Conservation (phyloP, 2,329 filamentous ascomycete genomes). For the Grosmannia penicillata region DNA sequence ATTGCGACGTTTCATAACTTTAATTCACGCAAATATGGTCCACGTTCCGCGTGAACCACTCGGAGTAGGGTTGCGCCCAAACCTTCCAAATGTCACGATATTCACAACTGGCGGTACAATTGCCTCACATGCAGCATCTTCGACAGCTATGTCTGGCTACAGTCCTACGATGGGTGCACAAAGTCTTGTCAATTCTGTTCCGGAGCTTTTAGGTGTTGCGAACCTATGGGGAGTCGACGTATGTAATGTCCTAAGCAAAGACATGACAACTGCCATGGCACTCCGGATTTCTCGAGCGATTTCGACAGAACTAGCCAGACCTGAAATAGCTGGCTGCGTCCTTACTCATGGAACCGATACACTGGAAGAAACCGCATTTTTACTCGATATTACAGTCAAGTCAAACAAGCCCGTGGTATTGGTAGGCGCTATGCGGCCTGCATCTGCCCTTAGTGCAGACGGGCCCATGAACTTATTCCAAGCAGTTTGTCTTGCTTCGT, state of each 20-base stretch:
- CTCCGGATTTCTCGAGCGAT: slow-evolving; percentile 32
- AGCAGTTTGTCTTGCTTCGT: slow-evolving; percentile 39
- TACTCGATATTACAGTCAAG: slow-evolving; percentile 41
- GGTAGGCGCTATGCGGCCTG: slow-evolving; percentile 48
- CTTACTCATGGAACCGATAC: slow-evolving; percentile 54
- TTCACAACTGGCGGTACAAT: slow-evolving; percentile 46
- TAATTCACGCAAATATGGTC: too few relatives aligned
- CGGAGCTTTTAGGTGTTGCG: slow-evolving; percentile 36
- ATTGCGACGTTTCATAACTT: too few relatives aligned
- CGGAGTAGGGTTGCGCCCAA: slow-evolving; percentile 1
- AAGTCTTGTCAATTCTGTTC: slow-evolving; percentile 37
- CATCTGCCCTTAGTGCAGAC: slow-evolving; percentile 46
- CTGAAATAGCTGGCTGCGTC: slow-evolving; percentile 32
- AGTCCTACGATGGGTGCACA: slow-evolving; percentile 30
- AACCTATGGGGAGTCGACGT: slow-evolving; percentile 39
- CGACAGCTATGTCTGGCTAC: slow-evolving; percentile 30
- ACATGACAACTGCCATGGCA: slow-evolving; percentile 32
- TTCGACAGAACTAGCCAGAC: slow-evolving; percentile 28
- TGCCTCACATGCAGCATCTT: slow-evolving; percentile 32
- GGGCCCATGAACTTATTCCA: slow-evolving; percentile 45
- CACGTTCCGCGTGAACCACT: too few relatives aligned
- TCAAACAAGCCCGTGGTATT: slow-evolving; percentile 43
- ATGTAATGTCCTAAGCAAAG: slow-evolving; percentile 29
- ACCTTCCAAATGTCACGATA: slow-evolving; percentile 40
- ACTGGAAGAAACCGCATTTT: slow-evolving; percentile 49